phyloP scores from a whole-genome alignment of 2,329 filamentous ascomycete genomes.

The Myriosclerotinia curreyana region DNA sequence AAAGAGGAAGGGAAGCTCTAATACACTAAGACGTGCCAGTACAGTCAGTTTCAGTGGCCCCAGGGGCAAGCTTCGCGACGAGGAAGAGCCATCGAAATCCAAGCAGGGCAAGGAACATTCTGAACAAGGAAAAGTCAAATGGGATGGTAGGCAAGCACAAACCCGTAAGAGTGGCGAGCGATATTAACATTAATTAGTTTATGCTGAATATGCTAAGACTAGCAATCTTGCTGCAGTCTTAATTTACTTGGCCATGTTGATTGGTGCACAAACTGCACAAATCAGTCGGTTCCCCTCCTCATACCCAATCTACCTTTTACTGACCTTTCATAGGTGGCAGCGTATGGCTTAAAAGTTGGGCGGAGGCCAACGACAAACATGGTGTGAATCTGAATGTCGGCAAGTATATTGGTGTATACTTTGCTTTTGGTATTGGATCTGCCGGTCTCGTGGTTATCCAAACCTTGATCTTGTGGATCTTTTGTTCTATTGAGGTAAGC shows the following conservation, averaged over 20 bases:
- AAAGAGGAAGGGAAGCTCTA: constrained; percentile 65
- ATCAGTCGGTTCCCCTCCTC: constrained; percentile 55
- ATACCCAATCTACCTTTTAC: constrained; percentile 16
- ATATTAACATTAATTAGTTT: constrained; percentile 52
- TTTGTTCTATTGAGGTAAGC: constrained; percentile 92
- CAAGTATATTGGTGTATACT: constrained; percentile 93
- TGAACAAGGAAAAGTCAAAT: constrained; percentile 97
- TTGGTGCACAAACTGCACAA: constrained; percentile 77
- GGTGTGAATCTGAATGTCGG: constrained; percentile 73
- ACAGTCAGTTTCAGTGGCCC: constrained; percentile 86
- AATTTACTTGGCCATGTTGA: constrained; percentile 72
- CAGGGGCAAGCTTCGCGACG: constrained; percentile 78
- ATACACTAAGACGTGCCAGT: constrained; percentile 83
- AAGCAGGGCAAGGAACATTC: constrained; percentile 83
- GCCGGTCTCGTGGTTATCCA: constrained; percentile 83
- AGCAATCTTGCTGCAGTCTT: constrained; percentile 83
- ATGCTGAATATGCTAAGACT: constrained; percentile 89
- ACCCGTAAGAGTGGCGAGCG: not conserved
- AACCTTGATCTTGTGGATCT: constrained; percentile 96
- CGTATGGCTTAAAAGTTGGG: constrained; percentile 93
- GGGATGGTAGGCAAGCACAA: constrained; percentile 53
- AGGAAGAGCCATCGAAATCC: constrained; percentile 74
- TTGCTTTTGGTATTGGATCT: constrained; percentile 86
- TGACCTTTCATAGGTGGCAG: constrained; percentile 58
- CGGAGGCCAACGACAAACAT: constrained; percentile 68